Base-by-base conservation (phyloP, 345 rosid species). In the Physaria fendleri region DNA sequence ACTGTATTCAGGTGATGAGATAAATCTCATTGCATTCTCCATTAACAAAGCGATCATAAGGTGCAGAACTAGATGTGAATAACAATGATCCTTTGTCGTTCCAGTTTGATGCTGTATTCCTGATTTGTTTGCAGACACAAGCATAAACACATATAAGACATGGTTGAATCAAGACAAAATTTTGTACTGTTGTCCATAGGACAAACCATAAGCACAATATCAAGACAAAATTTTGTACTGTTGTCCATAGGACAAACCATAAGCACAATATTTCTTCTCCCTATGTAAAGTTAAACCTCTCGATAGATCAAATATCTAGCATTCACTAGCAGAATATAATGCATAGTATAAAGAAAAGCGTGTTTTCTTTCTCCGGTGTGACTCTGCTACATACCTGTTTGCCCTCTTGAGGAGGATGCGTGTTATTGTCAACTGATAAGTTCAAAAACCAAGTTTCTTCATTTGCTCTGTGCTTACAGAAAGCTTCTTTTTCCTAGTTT, bases 1-100 rank as follows among this genome's bases (percentile, higher is more conserved):
- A 0, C 50, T 10, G 14, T n/a, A 28, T 47, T 24, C 24, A 43
- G 42, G 69, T 13, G 15, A 24, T 8, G 35, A 71, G 35, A 48
- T 46, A 63, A 76, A 92, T 96, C 96, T 88, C 96, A 33, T 85
- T 67, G 62, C 97, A 92, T 2, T 56, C 68, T 72, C 95, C 97
- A 53, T 92, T 89, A 78, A 84, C 76, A 49, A 38, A 56, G 76
- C 97, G 78, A 70, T 92, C 95, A 71, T 65, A 92, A 3, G 85
- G 86, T 58, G 93, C 89, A 45, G 97, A 81, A 73, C 97, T 92
- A 15, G 98, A 92, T 20, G 97, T 86, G 63, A 92, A 92, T 52
- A 92, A 56, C 78, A 92, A 89, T 56, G 83, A 76, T 53, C 98
- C 97, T 62, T 89, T 88, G 3, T 95, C 86, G 12, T 76, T 89